Evolutionary conservation across 345 rosid genomes (phyloP).

Genomic region (Gossypium anomalum): DNA sequence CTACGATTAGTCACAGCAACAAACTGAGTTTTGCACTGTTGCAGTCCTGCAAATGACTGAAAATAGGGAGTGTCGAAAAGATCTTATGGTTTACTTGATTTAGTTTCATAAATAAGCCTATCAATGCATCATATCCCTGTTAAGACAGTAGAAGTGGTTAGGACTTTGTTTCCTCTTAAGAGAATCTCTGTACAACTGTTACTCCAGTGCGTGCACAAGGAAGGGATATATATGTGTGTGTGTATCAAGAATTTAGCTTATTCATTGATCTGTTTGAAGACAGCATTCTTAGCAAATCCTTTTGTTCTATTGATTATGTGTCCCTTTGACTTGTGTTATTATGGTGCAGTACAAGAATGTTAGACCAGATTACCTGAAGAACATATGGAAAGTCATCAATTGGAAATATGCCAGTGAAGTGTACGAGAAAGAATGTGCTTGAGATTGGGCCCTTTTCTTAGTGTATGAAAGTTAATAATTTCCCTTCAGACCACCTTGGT

Average conservation of each 20-base stretch:
- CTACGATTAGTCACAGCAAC: neutral
- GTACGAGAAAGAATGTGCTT: slow-evolving; percentile 52
- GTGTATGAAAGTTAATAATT: no score
- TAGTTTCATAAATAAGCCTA: neutral
- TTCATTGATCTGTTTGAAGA: neutral
- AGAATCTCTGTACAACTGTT: neutral
- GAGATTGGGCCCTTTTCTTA: slow-evolving; percentile 17
- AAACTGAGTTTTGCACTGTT: neutral
- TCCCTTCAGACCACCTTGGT: no score
- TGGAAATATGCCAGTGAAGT: slow-evolving; percentile 79
- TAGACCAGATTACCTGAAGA: slow-evolving; percentile 83
- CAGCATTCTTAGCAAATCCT: no score
- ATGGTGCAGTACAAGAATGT: slow-evolving; percentile 79
- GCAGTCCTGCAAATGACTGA: neutral
- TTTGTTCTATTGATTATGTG: neutral
- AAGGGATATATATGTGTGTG: no score
- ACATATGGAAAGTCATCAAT: slow-evolving; percentile 88
- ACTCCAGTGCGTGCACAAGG: neutral
- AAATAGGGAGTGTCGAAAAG: neutral
- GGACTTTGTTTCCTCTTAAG: neutral
- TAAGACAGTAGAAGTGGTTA: neutral
- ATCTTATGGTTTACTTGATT: neutral
- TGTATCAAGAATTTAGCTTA: neutral
- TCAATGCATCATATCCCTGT: no score
- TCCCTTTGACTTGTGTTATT: neutral